phyloP scores from a whole-genome alignment of 2,329 filamentous ascomycete genomes.

The Zarea fungicola region DNA sequence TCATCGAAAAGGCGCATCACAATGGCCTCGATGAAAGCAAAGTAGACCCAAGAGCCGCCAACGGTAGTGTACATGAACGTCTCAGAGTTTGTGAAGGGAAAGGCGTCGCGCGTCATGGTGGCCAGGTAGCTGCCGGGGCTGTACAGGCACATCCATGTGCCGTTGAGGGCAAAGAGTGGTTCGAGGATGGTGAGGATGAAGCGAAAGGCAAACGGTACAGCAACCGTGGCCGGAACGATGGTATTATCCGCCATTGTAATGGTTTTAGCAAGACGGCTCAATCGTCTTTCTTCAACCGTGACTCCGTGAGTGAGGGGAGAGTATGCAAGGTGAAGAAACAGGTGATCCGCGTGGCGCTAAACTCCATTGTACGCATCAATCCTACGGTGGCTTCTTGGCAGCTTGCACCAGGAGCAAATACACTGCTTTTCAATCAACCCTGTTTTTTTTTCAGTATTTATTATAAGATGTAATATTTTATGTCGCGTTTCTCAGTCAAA shows the following conservation, averaged over 20 bases:
- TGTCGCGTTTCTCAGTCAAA: too few relatives aligned
- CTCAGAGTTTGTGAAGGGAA: slow-evolving; percentile 17
- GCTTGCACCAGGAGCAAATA: too few relatives aligned
- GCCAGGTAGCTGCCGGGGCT: slow-evolving; percentile 24
- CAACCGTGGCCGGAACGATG: slow-evolving; percentile 15
- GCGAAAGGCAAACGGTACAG: slow-evolving; percentile 28
- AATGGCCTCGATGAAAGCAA: slow-evolving; percentile 33
- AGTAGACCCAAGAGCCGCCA: slow-evolving; percentile 28
- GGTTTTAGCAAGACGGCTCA: too few relatives aligned
- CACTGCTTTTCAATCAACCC: too few relatives aligned
- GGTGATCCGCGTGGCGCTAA: too few relatives aligned
- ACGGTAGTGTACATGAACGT: slow-evolving; percentile 28
- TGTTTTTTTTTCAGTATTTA: too few relatives aligned
- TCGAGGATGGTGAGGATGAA: slow-evolving; percentile 29
- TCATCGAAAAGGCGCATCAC: slow-evolving; percentile 30
- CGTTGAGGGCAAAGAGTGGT: slow-evolving; percentile 28
- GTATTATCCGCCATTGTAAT: not conserved
- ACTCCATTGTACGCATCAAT: too few relatives aligned
- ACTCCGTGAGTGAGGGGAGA: too few relatives aligned
- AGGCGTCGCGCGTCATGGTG: slow-evolving; percentile 24
- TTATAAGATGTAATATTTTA: too few relatives aligned
- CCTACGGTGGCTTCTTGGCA: too few relatives aligned
- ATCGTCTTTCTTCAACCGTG: too few relatives aligned
- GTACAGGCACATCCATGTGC: slow-evolving; percentile 26
- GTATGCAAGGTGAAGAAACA: too few relatives aligned